These are phyloP conservation scores for Xerocomellus amylosporus DNA, from an alignment of 768 basidiomycete genomes.

Conservation along the genomic window DNA sequence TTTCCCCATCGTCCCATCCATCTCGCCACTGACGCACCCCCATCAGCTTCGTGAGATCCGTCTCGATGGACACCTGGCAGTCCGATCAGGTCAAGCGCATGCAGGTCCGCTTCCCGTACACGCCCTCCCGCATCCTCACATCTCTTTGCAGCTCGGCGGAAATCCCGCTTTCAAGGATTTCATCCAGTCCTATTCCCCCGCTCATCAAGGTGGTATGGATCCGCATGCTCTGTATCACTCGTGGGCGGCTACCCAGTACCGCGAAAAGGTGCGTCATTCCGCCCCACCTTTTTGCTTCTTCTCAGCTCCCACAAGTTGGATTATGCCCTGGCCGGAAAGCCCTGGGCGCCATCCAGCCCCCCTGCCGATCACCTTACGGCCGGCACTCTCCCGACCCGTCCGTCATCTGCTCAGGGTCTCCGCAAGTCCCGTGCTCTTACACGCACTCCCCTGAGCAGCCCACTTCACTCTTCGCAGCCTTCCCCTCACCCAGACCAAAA, in stretches of 20 bases:
- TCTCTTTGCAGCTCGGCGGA: slow-evolving; percentile 67
- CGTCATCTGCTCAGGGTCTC: slow-evolving; percentile 76
- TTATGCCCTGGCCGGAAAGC: slow-evolving; percentile 65
- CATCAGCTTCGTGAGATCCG: slow-evolving; percentile 81
- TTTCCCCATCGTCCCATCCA: neutral
- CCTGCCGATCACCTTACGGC: slow-evolving; percentile 45
- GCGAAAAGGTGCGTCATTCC: slow-evolving; percentile 70
- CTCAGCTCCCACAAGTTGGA: slow-evolving; percentile 58
- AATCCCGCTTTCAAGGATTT: slow-evolving; percentile 82
- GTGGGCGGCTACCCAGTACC: slow-evolving; percentile 94
- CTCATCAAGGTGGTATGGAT: slow-evolving; percentile 64
- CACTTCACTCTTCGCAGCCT: slow-evolving; percentile 38
- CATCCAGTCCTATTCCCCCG: slow-evolving; percentile 63
- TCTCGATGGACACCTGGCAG: slow-evolving; percentile 97
- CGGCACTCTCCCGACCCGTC: slow-evolving; percentile 48
- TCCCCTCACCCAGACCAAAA: slow-evolving; percentile 56
- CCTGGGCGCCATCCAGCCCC: slow-evolving; percentile 77
- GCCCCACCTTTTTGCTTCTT: neutral
- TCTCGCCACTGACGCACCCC: neutral
- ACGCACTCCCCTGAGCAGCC: slow-evolving; percentile 50
- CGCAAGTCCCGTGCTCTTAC: slow-evolving; percentile 80
- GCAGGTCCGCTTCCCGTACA: slow-evolving; percentile 57
- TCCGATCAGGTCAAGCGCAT: slow-evolving; percentile 85
- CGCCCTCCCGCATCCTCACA: slow-evolving; percentile 8
- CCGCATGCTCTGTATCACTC: slow-evolving; percentile 82